Evolutionary conservation across 805 yeast genomes (phyloP).

Genomic region (Danielozyma ontarioensis): DNA sequence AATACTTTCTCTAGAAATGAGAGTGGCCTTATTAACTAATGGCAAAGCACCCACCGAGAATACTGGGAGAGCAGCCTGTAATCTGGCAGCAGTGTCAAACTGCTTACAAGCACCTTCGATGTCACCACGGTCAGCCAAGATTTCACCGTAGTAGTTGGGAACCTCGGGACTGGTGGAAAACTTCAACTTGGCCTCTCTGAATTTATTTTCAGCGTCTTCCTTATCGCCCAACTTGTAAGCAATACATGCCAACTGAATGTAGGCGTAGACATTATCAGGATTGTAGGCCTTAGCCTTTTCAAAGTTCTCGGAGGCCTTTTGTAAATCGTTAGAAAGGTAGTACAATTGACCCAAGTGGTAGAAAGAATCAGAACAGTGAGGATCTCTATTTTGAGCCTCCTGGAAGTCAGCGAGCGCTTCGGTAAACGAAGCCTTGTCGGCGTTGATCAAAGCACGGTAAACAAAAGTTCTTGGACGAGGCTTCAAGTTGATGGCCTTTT

Average conservation of each 20-base stretch:
- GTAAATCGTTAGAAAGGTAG: constrained; percentile 73
- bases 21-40: constrained; percentile 81
- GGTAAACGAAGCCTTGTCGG: constrained; percentile 65
- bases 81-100: constrained; percentile 79
- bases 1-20: constrained; percentile 52
- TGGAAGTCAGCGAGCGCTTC: constrained; percentile 64
- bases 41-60: constrained; percentile 87
- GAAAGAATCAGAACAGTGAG: constrained; percentile 73
- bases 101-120: constrained; percentile 68
- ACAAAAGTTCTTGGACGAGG: constrained; percentile 83
- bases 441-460: constrained; percentile 73
- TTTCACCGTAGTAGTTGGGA: constrained; percentile 94
- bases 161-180: constrained; percentile 89
- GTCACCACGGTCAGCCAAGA: constrained; percentile 77
- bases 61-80: constrained; percentile 65
- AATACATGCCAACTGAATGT: constrained; percentile 90
- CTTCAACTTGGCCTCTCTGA: constrained; percentile 62
- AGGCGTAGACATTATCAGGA: constrained; percentile 73
- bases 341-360: constrained; percentile 93
- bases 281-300: constrained; percentile 70
- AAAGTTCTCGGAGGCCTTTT: constrained; percentile 69
- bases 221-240: constrained; percentile 71
- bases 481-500: constrained; percentile 55
- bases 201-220: constrained; percentile 57
- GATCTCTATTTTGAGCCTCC: constrained; percentile 62